A percentile compares a stretch with the other conserved stretches of the same genome.
phyloP scores from a whole-genome alignment of 306 rosid species.

The Quercus engelmannii region DNA sequence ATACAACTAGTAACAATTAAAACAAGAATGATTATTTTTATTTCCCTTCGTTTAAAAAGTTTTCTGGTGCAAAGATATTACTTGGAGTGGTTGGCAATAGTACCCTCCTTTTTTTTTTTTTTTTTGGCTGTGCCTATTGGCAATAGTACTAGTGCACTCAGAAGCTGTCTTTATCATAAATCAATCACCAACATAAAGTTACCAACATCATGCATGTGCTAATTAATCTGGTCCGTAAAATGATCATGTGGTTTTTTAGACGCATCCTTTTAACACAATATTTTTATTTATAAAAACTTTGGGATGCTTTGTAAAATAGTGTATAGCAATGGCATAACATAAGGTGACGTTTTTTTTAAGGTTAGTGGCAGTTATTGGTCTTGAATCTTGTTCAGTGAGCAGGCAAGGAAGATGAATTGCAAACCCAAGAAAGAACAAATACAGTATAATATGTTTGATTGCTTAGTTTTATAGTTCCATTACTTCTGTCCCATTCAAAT shows the following conservation, averaged over 20 bases:
- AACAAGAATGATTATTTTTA: background rate
- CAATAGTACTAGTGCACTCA: background rate
- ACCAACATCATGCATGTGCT: background rate
- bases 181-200: background rate
- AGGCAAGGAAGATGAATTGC: constrained; percentile 2
- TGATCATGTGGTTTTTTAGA: background rate
- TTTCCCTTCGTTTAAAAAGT: background rate
- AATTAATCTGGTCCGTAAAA: background rate
- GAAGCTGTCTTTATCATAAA: background rate
- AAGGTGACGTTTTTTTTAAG: background rate
- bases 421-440: constrained; percentile 23
- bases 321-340: no score
- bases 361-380: constrained; percentile 12
- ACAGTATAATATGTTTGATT: background rate
- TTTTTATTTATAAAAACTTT: background rate
- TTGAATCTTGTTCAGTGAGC: constrained; percentile 15
- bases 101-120: no score
- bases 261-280: background rate
- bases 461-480: background rate
- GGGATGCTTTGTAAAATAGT: background rate
- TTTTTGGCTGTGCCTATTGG: no score
- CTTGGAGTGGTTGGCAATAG: background rate
- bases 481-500: constrained; percentile 24
- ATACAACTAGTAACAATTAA: background rate
- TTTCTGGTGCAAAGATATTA: background rate